These are phyloP conservation scores for Pogostemon cablin DNA, from an alignment of 257 asterid species.

Conservation along the genomic window DNA sequence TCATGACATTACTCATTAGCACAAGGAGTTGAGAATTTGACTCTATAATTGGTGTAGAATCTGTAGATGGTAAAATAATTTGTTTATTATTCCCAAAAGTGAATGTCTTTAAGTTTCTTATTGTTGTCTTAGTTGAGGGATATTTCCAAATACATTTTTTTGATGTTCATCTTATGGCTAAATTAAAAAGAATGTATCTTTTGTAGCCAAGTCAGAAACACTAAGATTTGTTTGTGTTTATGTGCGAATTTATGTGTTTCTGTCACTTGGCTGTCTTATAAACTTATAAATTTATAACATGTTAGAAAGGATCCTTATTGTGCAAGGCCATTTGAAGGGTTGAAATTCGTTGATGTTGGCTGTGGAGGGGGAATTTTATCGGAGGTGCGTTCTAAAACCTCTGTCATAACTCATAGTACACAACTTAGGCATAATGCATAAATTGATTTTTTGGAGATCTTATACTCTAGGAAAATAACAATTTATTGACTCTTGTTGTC, in stretches of 20 bases:
- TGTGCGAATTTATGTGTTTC: not conserved
- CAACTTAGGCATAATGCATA: constrained; percentile 20
- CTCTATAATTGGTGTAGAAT: not conserved
- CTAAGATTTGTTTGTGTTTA: not conserved
- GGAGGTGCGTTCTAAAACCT: constrained; percentile 57
- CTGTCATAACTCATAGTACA: constrained; percentile 21
- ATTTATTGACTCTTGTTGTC: constrained; percentile 4
- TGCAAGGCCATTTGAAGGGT: constrained; percentile 85
- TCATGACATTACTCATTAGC: not conserved
- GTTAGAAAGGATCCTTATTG: constrained; percentile 74
- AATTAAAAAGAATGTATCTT: not conserved
- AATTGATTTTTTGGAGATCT: constrained; percentile 2
- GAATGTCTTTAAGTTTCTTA: constrained; percentile 1
- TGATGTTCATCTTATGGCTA: constrained; percentile 1
- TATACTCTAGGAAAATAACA: constrained; percentile 7
- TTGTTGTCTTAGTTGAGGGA: constrained; percentile 1
- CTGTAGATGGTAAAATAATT: not conserved
- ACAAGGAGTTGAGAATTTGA: not conserved
- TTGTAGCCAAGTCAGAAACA: constrained; percentile 19
- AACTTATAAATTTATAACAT: constrained; percentile 37
- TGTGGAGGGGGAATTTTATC: constrained; percentile 97
- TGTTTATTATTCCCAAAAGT: not conserved
- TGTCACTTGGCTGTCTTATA: constrained; percentile 22
- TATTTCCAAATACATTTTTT: not conserved
- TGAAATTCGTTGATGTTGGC: constrained; percentile 83